phyloP scores from a whole-genome alignment of 2,329 filamentous ascomycete species.

The Aspergillus hiratsukae region DNA sequence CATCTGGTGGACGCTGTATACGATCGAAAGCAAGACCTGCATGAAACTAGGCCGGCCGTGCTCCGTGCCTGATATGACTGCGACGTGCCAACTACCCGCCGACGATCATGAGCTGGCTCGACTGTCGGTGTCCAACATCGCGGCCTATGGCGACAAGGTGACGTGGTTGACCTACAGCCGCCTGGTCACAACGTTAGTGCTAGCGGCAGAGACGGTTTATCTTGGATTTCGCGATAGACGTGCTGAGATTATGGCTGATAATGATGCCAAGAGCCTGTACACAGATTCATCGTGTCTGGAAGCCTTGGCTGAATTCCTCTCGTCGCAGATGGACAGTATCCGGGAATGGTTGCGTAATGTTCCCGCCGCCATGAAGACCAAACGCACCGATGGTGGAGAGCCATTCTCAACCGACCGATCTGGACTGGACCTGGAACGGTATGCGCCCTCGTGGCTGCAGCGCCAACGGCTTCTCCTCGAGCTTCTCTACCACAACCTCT shows the following conservation, averaged over 20 bases:
- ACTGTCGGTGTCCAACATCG: slow-evolving; percentile 29
- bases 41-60: slow-evolving; percentile 48
- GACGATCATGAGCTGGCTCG: slow-evolving; percentile 31
- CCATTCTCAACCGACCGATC: slow-evolving; percentile 40
- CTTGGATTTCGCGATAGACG: slow-evolving; percentile 32
- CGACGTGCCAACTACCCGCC: slow-evolving; percentile 35
- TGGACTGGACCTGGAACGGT: slow-evolving; percentile 30
- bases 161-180: slow-evolving; percentile 39
- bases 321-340: slow-evolving; percentile 22
- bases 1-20: slow-evolving; percentile 51
- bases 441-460: slow-evolving; percentile 40
- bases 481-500: slow-evolving; percentile 39
- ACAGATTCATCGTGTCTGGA: slow-evolving; percentile 28
- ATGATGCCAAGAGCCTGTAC: slow-evolving; percentile 22
- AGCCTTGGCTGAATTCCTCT: slow-evolving; percentile 29
- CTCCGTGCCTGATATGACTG: slow-evolving; percentile 27
- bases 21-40: slow-evolving; percentile 45
- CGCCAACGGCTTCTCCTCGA: slow-evolving; percentile 42
- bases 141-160: slow-evolving; percentile 27
- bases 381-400: slow-evolving; percentile 27
- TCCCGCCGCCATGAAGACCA: slow-evolving; percentile 37
- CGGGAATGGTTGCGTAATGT: slow-evolving; percentile 32
- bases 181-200: slow-evolving; percentile 33
- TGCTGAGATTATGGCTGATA: slow-evolving; percentile 18
- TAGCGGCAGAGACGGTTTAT: slow-evolving; percentile 30